Conservation (phyloP, 2,329 filamentous ascomycete genomes). For the Hirsutella thompsonii region DNA sequence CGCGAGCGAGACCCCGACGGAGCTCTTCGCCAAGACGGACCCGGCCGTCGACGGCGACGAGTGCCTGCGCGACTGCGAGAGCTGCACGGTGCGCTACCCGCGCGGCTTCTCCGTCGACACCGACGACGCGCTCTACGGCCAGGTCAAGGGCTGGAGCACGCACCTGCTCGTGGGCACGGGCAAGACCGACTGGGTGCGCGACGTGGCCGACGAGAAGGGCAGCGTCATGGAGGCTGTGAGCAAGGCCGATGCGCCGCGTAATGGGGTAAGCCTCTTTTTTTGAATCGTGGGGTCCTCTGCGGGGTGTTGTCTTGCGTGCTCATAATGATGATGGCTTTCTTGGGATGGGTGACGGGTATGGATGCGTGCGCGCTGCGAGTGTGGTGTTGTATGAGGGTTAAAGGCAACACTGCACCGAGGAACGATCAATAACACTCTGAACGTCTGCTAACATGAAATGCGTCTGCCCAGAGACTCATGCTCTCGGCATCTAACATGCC, state of each 20-base stretch:
- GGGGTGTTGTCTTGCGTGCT: too few species aligned
- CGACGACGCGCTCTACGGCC: conserved; percentile 68
- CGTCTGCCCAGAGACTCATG: conserved; percentile 58
- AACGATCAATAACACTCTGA: too few species aligned
- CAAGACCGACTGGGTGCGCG: conserved; percentile 86
- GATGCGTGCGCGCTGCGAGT: too few species aligned
- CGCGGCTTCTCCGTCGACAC: conserved; percentile 60
- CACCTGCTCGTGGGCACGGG: conserved; percentile 91
- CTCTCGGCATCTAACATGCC: conserved; percentile 88
- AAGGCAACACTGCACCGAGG: too few species aligned
- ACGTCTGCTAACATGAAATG: background rate
- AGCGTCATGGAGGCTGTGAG: conserved; percentile 70
- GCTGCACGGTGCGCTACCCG: conserved; percentile 69
- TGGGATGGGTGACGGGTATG: too few species aligned
- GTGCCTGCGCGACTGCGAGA: conserved; percentile 76
- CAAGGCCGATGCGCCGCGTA: conserved; percentile 43
- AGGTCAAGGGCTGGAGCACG: conserved; percentile 76
- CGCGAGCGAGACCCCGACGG: conserved; percentile 15
- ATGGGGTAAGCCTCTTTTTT: conserved; percentile 46
- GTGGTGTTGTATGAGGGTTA: too few species aligned
- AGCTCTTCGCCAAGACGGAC: conserved; percentile 63
- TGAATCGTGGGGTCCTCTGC: too few species aligned
- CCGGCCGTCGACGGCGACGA: conserved; percentile 76
- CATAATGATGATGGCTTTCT: too few species aligned
- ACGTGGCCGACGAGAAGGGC: conserved; percentile 78